Percentiles rank a stretch among this genome's conserved stretches.
Evolutionary conservation across 1,284 basidiomycete species (phyloP).

Genomic region (Leucoagaricus sp.): DNA sequence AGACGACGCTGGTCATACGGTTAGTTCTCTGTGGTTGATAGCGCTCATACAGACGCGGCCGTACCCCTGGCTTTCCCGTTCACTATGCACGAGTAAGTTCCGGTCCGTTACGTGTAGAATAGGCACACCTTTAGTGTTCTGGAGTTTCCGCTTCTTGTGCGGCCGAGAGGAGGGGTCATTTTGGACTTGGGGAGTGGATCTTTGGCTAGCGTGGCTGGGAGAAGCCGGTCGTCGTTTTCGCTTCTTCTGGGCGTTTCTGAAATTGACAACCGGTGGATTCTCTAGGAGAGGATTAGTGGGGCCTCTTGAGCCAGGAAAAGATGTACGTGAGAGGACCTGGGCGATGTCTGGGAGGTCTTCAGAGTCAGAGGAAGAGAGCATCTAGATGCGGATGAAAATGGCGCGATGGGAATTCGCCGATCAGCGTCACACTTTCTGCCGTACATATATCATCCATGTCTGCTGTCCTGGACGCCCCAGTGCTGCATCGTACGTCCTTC

Average conservation of each 20-base stretch:
- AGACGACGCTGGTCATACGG: conserved; percentile 1
- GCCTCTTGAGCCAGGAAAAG: neutral
- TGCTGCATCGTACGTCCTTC: conserved; percentile 34
- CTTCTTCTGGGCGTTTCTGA: conserved; percentile 5
- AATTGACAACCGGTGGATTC: conserved; percentile 1
- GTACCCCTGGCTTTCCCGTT: conserved; percentile 9
- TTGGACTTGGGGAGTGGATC: neutral
- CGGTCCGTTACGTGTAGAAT: neutral
- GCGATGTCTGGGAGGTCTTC: conserved; percentile 9
- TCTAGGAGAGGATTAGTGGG: neutral
- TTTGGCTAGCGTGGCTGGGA: neutral
- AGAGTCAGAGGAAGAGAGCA: conserved; percentile 7
- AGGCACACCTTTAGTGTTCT: neutral
- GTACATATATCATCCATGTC: neutral
- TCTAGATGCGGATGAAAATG: neutral
- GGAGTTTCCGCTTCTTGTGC: conserved; percentile 1
- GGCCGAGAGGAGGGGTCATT: neutral
- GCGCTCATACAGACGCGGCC: neutral
- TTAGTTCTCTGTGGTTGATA: neutral
- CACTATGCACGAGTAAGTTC: neutral
- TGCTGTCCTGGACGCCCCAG: conserved; percentile 4
- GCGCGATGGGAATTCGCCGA: neutral
- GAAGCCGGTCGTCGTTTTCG: neutral
- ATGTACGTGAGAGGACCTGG: neutral
- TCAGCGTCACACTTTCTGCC: neutral